phyloP scores from a whole-genome alignment of 352 stramenopile genomes.

The Hyaloperonospora arabidopsidis region DNA sequence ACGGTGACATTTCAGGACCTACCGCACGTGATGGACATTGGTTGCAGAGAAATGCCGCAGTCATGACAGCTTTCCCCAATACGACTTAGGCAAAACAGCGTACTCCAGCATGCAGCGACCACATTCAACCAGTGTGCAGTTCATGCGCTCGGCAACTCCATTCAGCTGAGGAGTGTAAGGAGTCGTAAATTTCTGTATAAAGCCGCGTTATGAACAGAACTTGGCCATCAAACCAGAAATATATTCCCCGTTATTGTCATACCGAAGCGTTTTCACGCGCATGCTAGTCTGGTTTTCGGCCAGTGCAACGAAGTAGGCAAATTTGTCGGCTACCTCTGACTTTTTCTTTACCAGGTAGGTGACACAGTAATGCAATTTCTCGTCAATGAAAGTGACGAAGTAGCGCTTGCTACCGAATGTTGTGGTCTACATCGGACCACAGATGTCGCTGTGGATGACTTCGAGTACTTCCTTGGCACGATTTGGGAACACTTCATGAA shows the following conservation, averaged over 20 bases:
- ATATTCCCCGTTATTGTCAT: background rate
- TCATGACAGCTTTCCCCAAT: background rate
- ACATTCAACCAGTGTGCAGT: too few species aligned
- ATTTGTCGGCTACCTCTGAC: background rate
- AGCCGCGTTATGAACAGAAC: too few species aligned
- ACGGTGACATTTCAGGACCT: background rate
- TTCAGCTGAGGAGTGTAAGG: background rate
- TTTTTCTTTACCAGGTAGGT: background rate
- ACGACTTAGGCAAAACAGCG: background rate
- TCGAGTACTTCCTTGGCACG: background rate
- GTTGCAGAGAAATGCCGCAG: background rate
- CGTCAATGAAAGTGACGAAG: background rate
- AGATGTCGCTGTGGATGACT: background rate
- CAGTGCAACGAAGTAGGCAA: background rate
- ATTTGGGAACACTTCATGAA: background rate
- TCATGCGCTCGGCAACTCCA: background rate
- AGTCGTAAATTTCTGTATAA: background rate
- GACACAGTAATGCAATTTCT: background rate
- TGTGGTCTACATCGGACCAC: too few species aligned
- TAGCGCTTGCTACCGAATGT: background rate
- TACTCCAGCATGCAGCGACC: too few species aligned
- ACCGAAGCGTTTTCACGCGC: background rate
- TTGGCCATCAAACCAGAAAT: too few species aligned
- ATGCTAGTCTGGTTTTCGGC: background rate
- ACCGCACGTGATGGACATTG: background rate